Percentiles rank a stretch among this genome's conserved stretches.
These are phyloP conservation scores for Blastobotrys persicus DNA, from an alignment of 1,139 yeast genomes.

Conservation along the genomic window DNA sequence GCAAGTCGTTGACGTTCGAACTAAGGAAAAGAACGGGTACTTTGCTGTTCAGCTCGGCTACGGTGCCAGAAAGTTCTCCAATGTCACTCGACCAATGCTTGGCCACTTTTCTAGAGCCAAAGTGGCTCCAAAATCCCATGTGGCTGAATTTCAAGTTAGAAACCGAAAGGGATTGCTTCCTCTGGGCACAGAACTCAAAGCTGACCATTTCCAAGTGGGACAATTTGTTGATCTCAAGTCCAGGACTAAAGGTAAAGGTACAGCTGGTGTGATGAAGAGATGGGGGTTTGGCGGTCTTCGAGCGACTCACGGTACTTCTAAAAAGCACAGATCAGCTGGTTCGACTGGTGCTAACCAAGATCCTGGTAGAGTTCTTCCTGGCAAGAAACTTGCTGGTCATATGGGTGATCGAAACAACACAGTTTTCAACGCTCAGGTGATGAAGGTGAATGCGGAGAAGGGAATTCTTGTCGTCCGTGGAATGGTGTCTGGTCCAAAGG, in stretches of 20 bases:
- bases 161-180: conserved; percentile 65
- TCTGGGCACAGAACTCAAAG: conserved; percentile 73
- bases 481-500: conserved; percentile 86
- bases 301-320: conserved; percentile 95
- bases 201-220: conserved; percentile 82
- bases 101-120: conserved; percentile 80
- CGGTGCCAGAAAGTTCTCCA: conserved; percentile 63
- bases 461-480: conserved; percentile 87
- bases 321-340: conserved; percentile 94
- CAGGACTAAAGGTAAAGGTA: conserved; percentile 90
- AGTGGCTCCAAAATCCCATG: conserved; percentile 76
- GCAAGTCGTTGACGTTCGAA: conserved; percentile 76
- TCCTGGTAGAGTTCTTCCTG: conserved; percentile 96
- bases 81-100: conserved; percentile 61
- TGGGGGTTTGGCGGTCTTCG: conserved; percentile 87
- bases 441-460: conserved; percentile 75
- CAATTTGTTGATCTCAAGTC: conserved; percentile 80
- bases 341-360: conserved; percentile 93
- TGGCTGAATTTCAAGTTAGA: conserved; percentile 77
- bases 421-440: conserved; percentile 68
- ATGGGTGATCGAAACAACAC: conserved; percentile 83
- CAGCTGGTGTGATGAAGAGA: conserved; percentile 98
- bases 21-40: conserved; percentile 69
- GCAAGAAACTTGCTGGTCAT: conserved; percentile 97
- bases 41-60: conserved; percentile 87